phyloP scores from a whole-genome alignment of 2,329 filamentous ascomycete genomes.

The Colletotrichum cuscutae region DNA sequence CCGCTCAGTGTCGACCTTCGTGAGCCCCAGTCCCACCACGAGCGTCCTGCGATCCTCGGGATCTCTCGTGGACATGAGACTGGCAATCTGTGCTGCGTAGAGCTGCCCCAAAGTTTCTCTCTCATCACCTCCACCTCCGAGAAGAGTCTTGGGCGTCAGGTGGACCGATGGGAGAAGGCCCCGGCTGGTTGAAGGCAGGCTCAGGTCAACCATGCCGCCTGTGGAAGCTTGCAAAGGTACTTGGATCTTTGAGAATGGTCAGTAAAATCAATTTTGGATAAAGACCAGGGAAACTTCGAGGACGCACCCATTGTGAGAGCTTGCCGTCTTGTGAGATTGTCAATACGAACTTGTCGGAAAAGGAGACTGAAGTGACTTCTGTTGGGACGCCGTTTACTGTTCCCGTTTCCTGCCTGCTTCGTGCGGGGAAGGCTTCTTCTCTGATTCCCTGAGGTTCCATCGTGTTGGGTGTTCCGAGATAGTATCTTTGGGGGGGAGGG shows the following conservation, averaged over 20 bases:
- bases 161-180: constrained; percentile 79
- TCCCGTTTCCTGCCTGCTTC: constrained; percentile 68
- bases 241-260: constrained; percentile 67
- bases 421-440: constrained; percentile 74
- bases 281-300: constrained; percentile 38
- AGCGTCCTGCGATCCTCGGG: constrained; percentile 71
- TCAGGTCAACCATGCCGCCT: constrained; percentile 71
- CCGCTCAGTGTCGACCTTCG: constrained; percentile 59
- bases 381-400: constrained; percentile 76
- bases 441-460: constrained; percentile 56
- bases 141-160: constrained; percentile 85
- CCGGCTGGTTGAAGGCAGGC: constrained; percentile 56
- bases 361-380: constrained; percentile 76
- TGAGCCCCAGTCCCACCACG: constrained; percentile 70
- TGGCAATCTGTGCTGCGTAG: constrained; percentile 89
- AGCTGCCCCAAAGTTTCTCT: constrained; percentile 88
- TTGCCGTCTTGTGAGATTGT: constrained; percentile 88
- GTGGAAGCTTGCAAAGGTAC: constrained; percentile 79
- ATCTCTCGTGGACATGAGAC: constrained; percentile 76
- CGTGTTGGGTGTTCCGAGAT: background rate
- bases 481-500: background rate
- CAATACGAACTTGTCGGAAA: constrained; percentile 90
- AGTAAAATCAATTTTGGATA: background rate
- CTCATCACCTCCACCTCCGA: constrained; percentile 83
- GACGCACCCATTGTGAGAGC: constrained; percentile 88